These are phyloP conservation scores for Phytopythium sindhum DNA, from an alignment of 352 stramenopile species.

Conservation along the genomic window DNA sequence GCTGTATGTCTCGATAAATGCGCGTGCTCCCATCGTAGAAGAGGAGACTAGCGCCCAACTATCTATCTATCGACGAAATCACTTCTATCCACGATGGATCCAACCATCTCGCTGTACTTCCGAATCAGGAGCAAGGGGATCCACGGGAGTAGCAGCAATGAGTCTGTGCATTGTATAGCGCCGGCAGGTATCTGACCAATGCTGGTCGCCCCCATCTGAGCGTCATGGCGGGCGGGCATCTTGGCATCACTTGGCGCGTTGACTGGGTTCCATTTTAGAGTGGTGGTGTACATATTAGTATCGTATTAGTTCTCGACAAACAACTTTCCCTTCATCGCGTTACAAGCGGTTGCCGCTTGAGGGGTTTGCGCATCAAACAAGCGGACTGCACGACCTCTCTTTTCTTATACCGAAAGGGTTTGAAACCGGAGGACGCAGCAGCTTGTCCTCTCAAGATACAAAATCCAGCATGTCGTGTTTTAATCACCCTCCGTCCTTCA, in stretches of 20 bases:
- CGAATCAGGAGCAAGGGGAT: too few relatives aligned
- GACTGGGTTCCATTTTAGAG: too few relatives aligned
- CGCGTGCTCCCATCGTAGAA: neutral
- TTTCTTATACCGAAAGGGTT: slow-evolving; percentile 33
- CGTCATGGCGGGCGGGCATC: too few relatives aligned
- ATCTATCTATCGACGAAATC: slow-evolving; percentile 1
- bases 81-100: neutral
- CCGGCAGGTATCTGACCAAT: too few relatives aligned
- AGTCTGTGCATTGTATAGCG: too few relatives aligned
- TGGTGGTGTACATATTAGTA: neutral
- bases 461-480: neutral
- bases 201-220: too few relatives aligned
- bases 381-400: slow-evolving; percentile 8
- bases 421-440: slow-evolving; percentile 11
- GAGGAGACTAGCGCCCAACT: neutral
- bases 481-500: neutral
- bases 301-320: neutral
- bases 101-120: neutral
- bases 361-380: neutral
- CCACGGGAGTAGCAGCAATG: too few relatives aligned
- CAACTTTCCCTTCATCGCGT: neutral
- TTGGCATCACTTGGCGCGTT: too few relatives aligned
- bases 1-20: neutral
- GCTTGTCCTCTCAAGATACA: neutral
- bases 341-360: neutral